Evolutionary conservation across 1,139 yeast species (phyloP).

Genomic region (Tardiomyces blankii): DNA sequence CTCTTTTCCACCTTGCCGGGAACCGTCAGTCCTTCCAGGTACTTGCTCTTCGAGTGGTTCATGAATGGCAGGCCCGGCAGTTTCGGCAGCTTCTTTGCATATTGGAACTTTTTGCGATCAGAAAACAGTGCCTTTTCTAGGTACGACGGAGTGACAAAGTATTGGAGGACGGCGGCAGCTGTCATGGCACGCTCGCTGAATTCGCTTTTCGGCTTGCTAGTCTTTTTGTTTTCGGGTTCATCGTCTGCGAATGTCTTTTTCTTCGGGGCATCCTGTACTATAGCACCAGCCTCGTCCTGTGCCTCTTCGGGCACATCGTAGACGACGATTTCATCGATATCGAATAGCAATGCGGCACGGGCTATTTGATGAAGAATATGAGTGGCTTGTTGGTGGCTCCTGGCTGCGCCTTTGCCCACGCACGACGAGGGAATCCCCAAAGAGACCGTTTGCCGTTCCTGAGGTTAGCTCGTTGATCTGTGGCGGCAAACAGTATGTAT

Average conservation of each 20-base stretch:
- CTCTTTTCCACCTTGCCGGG: slow-evolving; percentile 42
- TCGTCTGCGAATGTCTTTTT: slow-evolving; percentile 18
- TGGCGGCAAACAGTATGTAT: too few species aligned
- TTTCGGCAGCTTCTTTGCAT: slow-evolving; percentile 63
- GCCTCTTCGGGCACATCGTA: slow-evolving; percentile 37
- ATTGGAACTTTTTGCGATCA: slow-evolving; percentile 39
- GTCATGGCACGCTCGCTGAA: slow-evolving; percentile 29
- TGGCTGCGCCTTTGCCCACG: slow-evolving; percentile 8
- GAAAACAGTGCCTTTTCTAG: slow-evolving; percentile 54
- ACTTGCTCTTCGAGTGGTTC: slow-evolving; percentile 30
- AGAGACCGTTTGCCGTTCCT: slow-evolving; percentile 8
- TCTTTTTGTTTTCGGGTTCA: slow-evolving; percentile 10
- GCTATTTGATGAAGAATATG: slow-evolving; percentile 69
- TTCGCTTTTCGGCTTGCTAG: slow-evolving; percentile 8
- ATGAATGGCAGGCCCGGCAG: slow-evolving; percentile 66
- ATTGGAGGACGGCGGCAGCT: slow-evolving; percentile 66
- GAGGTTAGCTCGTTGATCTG: not conserved
- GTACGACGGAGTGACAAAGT: slow-evolving; percentile 79
- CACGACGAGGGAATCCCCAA: slow-evolving; percentile 13
- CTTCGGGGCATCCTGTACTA: slow-evolving; percentile 9
- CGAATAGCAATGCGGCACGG: slow-evolving; percentile 55
- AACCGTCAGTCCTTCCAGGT: slow-evolving; percentile 64
- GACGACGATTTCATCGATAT: slow-evolving; percentile 63
- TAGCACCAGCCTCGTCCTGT: slow-evolving; percentile 21
- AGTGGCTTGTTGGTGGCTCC: slow-evolving; percentile 53